Evolutionary conservation across 441 rosid genomes (phyloP), one percentile per base, ranked within the genome.

Genomic region (Mallotus repandus): DNA sequence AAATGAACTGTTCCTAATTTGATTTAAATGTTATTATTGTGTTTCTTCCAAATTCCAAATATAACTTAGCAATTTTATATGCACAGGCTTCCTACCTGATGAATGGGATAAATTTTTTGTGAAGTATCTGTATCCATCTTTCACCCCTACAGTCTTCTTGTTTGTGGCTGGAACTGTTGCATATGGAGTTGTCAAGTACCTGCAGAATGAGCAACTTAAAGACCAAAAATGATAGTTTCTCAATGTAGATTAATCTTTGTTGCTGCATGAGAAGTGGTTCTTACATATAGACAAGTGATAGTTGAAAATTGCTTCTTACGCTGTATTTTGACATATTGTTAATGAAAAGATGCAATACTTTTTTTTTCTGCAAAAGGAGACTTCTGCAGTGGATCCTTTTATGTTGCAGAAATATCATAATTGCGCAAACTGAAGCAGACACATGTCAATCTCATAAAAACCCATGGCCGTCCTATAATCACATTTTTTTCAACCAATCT

Each of bases 61-160:
- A 55, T 74, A 66, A 74, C 74, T 43, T 55, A 49, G 46, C 43
- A 54, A 46, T 80, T 76, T 74, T 59, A 13, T 21, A 63, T 75
- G 7, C 71, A 79, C 88, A 92, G 97, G 97, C 7, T 90, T 94
- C 82, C 84, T 94, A 50, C 98, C 97, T 0, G 97, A 92, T 65
- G 90, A 89, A 64, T 82, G 90, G 88, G 97, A 94, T 77, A 88
- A 81, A 66, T 78, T 90, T 77, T 87, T 90, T 70, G 96, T 91
- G 72, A 94, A 91, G 91, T 94, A 89, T 80, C 83, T 92, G 64
- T 92, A 89, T 74, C 97, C 96, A 46, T 80, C 85, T 59, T 92
- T 94, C 80, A 94, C 99, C 25, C 96, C 93, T 35, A 88, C 97
- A 0, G 93, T 92, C 70, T 80, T 69, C 76, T 77, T 94, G 60